A percentile compares a stretch with the other conserved stretches of the same genome.
Evolutionary conservation across 805 yeast genomes (phyloP).

Genomic region (Myxozyma mucilagina): DNA sequence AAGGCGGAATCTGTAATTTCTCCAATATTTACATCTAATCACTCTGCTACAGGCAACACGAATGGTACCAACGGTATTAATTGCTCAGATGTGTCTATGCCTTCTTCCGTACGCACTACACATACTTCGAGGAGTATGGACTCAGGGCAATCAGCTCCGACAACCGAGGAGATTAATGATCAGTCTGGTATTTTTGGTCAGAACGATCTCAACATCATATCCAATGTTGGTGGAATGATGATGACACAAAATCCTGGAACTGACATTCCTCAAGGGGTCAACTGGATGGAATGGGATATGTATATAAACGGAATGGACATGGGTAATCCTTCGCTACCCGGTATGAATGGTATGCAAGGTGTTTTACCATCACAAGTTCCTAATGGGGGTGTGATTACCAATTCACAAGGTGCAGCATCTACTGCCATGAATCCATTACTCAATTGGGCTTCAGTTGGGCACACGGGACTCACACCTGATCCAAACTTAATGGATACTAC

Average conservation of each 20-base stretch:
- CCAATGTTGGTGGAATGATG: slow-evolving; percentile 16
- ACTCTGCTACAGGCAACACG: neutral
- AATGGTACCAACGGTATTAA: neutral
- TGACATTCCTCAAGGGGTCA: slow-evolving; percentile 18
- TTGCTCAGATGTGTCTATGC: neutral
- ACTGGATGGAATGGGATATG: slow-evolving; percentile 29
- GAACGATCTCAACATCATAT: neutral
- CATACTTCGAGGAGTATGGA: neutral
- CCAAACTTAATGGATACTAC: slow-evolving; percentile 14
- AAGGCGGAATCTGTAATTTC: neutral
- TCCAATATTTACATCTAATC: neutral
- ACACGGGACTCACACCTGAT: slow-evolving; percentile 16
- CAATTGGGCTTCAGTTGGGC: slow-evolving; percentile 5
- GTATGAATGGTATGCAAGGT: neutral
- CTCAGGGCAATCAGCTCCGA: neutral
- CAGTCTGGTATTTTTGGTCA: slow-evolving; percentile 3
- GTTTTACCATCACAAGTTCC: neutral
- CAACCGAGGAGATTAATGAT: neutral
- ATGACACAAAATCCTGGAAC: slow-evolving; percentile 19
- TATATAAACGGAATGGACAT: slow-evolving; percentile 23
- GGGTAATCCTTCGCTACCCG: neutral
- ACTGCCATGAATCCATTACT: neutral
- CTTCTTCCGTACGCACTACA: neutral
- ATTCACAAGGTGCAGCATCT: neutral
- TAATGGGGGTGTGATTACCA: neutral